Percentiles rank a stretch among this genome's conserved stretches.
Evolutionary conservation across 2,329 filamentous ascomycete genomes (phyloP).

Genomic region (Nemania bipapillata): DNA sequence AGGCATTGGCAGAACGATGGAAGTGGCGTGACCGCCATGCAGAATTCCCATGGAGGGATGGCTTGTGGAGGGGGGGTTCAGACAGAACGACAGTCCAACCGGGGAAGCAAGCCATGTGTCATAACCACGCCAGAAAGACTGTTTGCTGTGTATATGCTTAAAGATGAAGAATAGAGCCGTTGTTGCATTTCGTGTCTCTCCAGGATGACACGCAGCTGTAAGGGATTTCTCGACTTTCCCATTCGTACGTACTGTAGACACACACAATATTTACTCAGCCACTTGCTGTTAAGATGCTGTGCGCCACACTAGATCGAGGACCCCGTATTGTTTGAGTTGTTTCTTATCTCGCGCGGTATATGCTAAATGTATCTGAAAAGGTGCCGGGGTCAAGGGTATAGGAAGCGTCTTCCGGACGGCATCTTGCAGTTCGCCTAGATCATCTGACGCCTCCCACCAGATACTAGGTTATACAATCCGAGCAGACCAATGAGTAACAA

Average conservation of each 20-base stretch:
- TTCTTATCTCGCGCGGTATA: neutral
- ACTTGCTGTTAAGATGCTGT: neutral
- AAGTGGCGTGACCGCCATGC: slow-evolving; percentile 15
- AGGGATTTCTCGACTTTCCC: neutral
- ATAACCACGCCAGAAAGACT: neutral
- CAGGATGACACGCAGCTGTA: neutral
- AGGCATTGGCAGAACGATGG: neutral
- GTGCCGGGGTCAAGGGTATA: neutral
- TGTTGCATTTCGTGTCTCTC: neutral
- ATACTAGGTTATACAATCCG: slow-evolving; percentile 1
- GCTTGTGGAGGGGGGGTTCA: neutral
- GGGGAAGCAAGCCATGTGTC: neutral
- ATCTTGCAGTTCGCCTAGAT: slow-evolving; percentile 1
- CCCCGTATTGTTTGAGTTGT: slow-evolving; percentile 6
- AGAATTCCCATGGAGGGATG: neutral
- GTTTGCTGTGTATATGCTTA: neutral
- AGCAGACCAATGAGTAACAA: neutral
- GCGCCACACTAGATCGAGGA: slow-evolving; percentile 6
- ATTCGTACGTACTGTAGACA: neutral
- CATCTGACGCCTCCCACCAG: slow-evolving; percentile 15
- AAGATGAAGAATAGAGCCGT: neutral
- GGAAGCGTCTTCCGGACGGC: neutral
- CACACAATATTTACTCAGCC: no score
- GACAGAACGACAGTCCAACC: neutral
- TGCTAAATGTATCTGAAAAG: neutral